Evolutionary conservation across 306 rosid species (phyloP).

Genomic region (Styphnolobium japonicum): DNA sequence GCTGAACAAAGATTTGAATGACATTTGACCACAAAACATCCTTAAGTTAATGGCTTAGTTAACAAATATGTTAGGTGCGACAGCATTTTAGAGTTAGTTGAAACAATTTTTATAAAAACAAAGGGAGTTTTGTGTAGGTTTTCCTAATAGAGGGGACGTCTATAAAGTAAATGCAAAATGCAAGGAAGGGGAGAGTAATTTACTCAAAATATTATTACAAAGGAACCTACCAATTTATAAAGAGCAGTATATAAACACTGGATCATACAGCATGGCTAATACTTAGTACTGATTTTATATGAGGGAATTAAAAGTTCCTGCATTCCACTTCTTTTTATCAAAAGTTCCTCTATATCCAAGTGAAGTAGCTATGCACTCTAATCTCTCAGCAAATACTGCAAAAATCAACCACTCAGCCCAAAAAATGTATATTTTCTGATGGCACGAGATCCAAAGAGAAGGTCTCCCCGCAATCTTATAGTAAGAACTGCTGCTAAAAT

Average conservation of each 20-base stretch:
- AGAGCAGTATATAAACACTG: background rate
- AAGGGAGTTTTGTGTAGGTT: background rate
- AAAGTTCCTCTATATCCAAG: background rate
- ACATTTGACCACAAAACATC: background rate
- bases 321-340: background rate
- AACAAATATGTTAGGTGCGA: conserved; percentile 2
- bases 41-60: conserved; percentile 16
- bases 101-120: background rate
- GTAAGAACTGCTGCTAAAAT: background rate
- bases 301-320: background rate
- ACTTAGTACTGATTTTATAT: background rate
- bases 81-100: background rate
- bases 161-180: background rate
- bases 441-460: background rate
- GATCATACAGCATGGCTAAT: background rate
- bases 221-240: background rate
- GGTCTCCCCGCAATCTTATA: background rate
- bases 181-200: background rate
- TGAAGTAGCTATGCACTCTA: background rate
- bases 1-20: background rate
- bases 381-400: background rate
- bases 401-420: background rate
- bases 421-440: background rate
- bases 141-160: background rate
- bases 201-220: background rate